Conservation (phyloP, 345 rosid genomes). For the Dipteronia dyeriana region DNA sequence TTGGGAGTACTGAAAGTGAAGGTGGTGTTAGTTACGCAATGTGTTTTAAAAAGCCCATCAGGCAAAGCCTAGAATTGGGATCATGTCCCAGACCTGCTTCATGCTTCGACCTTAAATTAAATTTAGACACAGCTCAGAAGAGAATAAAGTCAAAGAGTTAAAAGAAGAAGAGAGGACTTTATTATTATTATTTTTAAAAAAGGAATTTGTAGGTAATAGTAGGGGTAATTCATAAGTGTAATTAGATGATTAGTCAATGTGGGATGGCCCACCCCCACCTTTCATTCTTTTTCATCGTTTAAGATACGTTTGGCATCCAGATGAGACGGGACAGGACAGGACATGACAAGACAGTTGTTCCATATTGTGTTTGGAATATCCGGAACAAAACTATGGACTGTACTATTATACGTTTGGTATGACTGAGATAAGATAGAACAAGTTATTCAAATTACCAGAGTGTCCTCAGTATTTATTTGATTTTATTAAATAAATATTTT, state of each 20-base stretch:
- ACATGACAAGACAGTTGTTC: no score
- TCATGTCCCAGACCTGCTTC: neutral
- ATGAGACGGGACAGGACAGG: no score
- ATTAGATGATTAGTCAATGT: neutral
- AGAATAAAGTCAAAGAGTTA: neutral
- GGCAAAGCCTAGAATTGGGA: conserved; percentile 16
- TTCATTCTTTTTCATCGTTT: no score
- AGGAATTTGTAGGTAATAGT: neutral
- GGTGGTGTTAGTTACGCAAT: neutral
- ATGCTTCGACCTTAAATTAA: neutral
- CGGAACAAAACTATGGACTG: no score
- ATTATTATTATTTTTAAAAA: no score
- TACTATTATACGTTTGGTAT: no score
- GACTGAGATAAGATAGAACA: no score
- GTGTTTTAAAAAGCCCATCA: neutral
- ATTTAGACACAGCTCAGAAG: neutral
- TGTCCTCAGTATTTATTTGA: no score
- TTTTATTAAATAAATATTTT: no score
- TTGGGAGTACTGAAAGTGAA: neutral
- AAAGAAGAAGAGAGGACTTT: neutral
- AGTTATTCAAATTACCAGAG: no score
- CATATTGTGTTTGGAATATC: no score
- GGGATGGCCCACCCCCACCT: neutral
- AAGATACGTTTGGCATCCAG: no score
- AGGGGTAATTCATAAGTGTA: neutral